These are phyloP conservation scores for Rozella allomycis DNA, from an alignment of 371 early-diverging fungal species.

Conservation along the genomic window DNA sequence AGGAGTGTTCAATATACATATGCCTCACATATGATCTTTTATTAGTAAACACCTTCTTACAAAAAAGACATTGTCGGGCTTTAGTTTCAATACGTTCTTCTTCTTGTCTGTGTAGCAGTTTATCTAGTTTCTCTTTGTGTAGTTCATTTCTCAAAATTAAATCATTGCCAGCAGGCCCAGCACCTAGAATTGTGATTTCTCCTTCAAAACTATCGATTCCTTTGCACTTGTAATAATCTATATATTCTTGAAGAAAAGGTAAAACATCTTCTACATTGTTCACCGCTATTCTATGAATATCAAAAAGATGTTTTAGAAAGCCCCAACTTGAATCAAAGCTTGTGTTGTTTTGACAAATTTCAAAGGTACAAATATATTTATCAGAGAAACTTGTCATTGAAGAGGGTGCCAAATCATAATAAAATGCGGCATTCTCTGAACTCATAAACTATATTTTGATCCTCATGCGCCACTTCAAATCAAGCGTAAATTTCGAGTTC, in stretches of 20 bases:
- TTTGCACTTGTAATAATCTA: constrained; percentile 21
- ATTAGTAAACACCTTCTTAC: constrained; percentile 46
- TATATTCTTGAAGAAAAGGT: constrained; percentile 49
- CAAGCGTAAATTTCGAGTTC: too few relatives aligned
- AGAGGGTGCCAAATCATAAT: too few relatives aligned
- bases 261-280: constrained; percentile 55
- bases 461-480: too few relatives aligned
- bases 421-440: too few relatives aligned
- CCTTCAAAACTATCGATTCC: neutral
- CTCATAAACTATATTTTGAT: too few relatives aligned
- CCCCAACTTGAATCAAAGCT: too few relatives aligned
- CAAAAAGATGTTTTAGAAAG: neutral
- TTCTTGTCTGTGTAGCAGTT: constrained; percentile 44
- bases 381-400: too few relatives aligned
- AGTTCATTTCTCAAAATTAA: constrained; percentile 4
- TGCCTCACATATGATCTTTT: constrained; percentile 51
- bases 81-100: constrained; percentile 47
- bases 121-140: neutral
- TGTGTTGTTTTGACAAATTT: too few relatives aligned
- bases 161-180: neutral
- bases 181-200: neutral
- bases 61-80: constrained; percentile 73
- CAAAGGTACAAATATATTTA: too few relatives aligned
- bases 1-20: constrained; percentile 75
- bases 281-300: constrained; percentile 35